Evolutionary conservation across 768 basidiomycete species (phyloP).

Genomic region (Xerocomellus chrysenteron): DNA sequence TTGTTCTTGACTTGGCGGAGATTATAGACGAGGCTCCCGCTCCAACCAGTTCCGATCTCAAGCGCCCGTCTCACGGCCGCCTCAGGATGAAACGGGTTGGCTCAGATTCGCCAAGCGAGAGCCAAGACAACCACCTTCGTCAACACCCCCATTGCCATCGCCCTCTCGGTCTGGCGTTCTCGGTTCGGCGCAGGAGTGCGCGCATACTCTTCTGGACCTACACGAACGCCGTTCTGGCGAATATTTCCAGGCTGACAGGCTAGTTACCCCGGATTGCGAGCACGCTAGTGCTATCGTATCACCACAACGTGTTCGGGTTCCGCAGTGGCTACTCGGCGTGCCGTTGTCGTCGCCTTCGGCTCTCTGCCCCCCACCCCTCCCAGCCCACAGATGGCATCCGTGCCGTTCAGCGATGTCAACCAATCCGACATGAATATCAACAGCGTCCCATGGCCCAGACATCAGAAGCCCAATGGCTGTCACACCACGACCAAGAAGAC

Average conservation of each 20-base stretch:
- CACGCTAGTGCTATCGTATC: background rate
- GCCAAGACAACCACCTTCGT: background rate
- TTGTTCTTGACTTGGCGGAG: constrained; percentile 2
- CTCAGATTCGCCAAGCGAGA: constrained; percentile 7
- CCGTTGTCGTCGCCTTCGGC: constrained; percentile 19
- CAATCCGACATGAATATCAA: background rate
- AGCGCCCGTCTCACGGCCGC: background rate
- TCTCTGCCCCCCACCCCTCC: constrained; percentile 4
- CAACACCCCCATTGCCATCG: background rate
- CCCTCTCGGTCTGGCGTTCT: constrained; percentile 4
- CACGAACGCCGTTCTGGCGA: constrained; percentile 3
- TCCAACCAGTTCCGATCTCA: background rate
- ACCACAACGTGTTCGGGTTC: constrained; percentile 17
- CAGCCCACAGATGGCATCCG: constrained; percentile 1
- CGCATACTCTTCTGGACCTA: background rate
- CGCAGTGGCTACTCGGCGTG: constrained; percentile 6
- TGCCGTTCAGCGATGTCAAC: constrained; percentile 1
- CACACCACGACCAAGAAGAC: constrained; percentile 4
- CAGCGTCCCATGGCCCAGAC: background rate
- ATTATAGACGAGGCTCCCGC: constrained; percentile 2
- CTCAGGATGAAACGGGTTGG: constrained; percentile 21
- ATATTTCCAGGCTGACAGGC: background rate
- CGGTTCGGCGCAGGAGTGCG: background rate
- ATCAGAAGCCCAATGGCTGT: background rate
- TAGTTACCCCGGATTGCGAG: constrained; percentile 17